A percentile compares a stretch with the other conserved stretches of the same genome.
Conservation (phyloP, 805 yeast genomes). For the Debaryomyces tyrocola region DNA sequence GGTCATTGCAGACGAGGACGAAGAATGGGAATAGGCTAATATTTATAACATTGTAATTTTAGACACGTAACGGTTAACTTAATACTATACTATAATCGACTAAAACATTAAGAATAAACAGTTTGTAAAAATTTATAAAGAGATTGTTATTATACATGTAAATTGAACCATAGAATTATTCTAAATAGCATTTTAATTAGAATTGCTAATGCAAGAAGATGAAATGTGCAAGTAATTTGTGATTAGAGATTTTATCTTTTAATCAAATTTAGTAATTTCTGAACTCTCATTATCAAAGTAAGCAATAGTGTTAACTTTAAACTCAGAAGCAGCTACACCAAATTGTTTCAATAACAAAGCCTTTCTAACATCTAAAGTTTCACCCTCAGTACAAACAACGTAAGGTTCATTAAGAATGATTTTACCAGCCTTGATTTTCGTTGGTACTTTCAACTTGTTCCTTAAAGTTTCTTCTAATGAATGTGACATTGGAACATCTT, state of each 20-base stretch:
- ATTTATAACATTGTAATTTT: constrained; percentile 5
- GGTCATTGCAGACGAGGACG: constrained; percentile 7
- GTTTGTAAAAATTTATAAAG: neutral
- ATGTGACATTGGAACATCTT: constrained; percentile 95
- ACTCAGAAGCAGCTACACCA: constrained; percentile 92
- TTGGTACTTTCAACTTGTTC: constrained; percentile 86
- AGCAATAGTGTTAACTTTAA: constrained; percentile 77
- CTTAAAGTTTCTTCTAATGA: constrained; percentile 92
- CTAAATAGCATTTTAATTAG: constrained; percentile 1
- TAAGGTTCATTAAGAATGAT: constrained; percentile 73
- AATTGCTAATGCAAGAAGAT: constrained; percentile 4
- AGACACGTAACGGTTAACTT: neutral
- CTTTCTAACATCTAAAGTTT: constrained; percentile 82
- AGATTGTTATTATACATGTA: neutral
- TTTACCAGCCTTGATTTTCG: constrained; percentile 87
- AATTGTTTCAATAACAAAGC: constrained; percentile 90
- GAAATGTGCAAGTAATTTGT: constrained; percentile 4
- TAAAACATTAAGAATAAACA: neutral
- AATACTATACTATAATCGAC: constrained; percentile 1
- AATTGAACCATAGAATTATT: neutral
- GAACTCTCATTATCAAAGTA: constrained; percentile 66
- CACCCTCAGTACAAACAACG: constrained; percentile 78
- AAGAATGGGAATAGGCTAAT: constrained; percentile 8
- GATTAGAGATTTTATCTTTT: neutral
- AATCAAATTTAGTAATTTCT: constrained; percentile 24